Base-by-base conservation (phyloP, 352 stramenopile species). In the Elongisporangium prolatum region DNA sequence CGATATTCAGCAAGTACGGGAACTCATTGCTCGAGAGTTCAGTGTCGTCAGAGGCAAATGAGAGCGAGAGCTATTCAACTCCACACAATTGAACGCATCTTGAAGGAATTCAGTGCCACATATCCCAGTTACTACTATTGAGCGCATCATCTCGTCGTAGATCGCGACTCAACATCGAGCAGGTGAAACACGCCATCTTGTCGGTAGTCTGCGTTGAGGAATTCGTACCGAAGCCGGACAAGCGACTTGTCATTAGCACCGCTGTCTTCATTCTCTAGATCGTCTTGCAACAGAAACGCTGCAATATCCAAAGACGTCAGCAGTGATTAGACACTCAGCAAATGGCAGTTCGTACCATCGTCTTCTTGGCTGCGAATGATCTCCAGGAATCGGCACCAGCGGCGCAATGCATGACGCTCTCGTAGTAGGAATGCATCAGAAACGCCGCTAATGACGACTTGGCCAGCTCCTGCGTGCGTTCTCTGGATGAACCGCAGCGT, bases 361-460 rank as follows among this genome's bases (percentile, higher is more conserved):
- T 75, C 60, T 18, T 64, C 52, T 13, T 48, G 16, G 22, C 61
- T 49, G 11, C 57, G 48, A 21, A 66, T 62, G 13, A 80, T 73
- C 54, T 78, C 57, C 21, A 88, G 53, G 21, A 88, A 80, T 44
- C 62, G 68, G 52, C 77, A 88, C 77, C 78, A 88, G 20, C 77
- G 73, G 54, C 69, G 73, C 10, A 88, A 56, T 20, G 65, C 34
- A 8, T 51, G 20, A 10, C 71, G 72, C 56, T 82, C 49, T 14
- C 54, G 56, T 20, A 88, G 65, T 10, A 85, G 21, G 37, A 80
- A 77, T 20, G 75, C 51, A 48, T 80, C 60, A 1, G 69, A 67
- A 21, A 62, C 50, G 0, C 71, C 74, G 6, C 57, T 50, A 22
- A 86, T 57, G 16, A 87, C 65, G 8, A 65, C 67, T 56, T 75